These are phyloP conservation scores for Cladosporium cucumerinum DNA, from an alignment of 2,329 filamentous ascomycete species.

Conservation along the genomic window DNA sequence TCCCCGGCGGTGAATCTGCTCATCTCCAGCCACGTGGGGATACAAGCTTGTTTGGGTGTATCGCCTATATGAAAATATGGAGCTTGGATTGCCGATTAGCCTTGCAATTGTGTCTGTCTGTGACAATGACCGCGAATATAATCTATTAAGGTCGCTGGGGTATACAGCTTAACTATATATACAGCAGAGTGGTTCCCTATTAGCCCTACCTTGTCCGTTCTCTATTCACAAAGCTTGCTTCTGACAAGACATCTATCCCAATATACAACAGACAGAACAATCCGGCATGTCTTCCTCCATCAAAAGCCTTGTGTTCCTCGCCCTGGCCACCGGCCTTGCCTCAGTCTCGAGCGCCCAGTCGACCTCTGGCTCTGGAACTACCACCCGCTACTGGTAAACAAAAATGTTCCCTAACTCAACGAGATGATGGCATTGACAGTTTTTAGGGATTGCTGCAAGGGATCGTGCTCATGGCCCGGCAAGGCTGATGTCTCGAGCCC, in stretches of 20 bases:
- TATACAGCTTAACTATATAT: constrained; percentile 1
- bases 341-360: constrained; percentile 23
- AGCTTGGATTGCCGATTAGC: not conserved
- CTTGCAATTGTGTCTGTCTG: not conserved
- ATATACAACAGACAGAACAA: not conserved
- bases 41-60: constrained; percentile 4
- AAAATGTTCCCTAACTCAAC: too few relatives aligned
- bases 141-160: not conserved
- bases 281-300: constrained; percentile 20
- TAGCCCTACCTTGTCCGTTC: not conserved
- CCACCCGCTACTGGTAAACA: constrained; percentile 41
- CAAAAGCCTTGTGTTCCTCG: constrained; percentile 24
- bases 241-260: not conserved
- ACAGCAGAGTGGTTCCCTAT: not conserved
- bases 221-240: not conserved
- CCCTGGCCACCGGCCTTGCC: constrained; percentile 27
- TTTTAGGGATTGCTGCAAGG: constrained; percentile 66
- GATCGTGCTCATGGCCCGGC: constrained; percentile 59
- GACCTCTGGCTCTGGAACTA: constrained; percentile 32
- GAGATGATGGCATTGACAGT: constrained; percentile 27
- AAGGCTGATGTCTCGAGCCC: constrained; percentile 54
- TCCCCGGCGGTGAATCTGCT: not conserved
- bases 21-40: constrained; percentile 5
- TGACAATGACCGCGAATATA: not conserved
- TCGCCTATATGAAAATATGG: constrained; percentile 5